Evolutionary conservation across 768 basidiomycete genomes (phyloP), one percentile per base, ranked within the genome.

Genomic region (Termitomyces sp.): DNA sequence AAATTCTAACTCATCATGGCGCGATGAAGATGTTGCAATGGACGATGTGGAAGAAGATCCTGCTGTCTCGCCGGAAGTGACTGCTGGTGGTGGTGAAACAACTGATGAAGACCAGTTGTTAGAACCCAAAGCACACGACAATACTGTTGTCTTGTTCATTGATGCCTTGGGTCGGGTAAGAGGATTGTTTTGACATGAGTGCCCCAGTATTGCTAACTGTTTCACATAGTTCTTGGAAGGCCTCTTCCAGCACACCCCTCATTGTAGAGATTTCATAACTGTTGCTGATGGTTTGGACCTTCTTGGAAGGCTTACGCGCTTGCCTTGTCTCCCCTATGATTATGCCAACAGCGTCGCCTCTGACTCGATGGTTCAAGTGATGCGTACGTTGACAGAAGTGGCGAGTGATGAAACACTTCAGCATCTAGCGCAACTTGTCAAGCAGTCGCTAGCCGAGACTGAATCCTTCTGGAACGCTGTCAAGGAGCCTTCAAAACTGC

Each of bases 281-380:
- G 78, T 81, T 59, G 78, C 86, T 5, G 83, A 94, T 64, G 85
- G 92, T 48, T 78, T 98, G 41, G 75, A 85, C 61, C 77, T 81
- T 63, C 74, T 98, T 55, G 86, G 92, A 61, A 80, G 82, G 62
- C 76, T 98, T 42, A 87, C 94, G 32, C 82, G 84, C 20, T 76
- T 95, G 31, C 90, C 94, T 13, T 95, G 90, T 67, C 76, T 95
- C 29, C 94, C 97, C 0, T 91, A 90, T 59, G 90, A 94, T 68
- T 95, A 91, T 67, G 87, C 88, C 18, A 87, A 86, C 63, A 90
- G 90, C 55, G 84, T 88, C 31, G 85, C 90, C 2, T 92, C 93
- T 26, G 90, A 92, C 67, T 89, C 93, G 0, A 80, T 97, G 66
- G 87, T 94, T 14, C 88, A 92, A 67, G 88, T 94, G 49, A 84